Base-by-base conservation (phyloP, 306 rosid species). In the Begonia loranthoides region DNA sequence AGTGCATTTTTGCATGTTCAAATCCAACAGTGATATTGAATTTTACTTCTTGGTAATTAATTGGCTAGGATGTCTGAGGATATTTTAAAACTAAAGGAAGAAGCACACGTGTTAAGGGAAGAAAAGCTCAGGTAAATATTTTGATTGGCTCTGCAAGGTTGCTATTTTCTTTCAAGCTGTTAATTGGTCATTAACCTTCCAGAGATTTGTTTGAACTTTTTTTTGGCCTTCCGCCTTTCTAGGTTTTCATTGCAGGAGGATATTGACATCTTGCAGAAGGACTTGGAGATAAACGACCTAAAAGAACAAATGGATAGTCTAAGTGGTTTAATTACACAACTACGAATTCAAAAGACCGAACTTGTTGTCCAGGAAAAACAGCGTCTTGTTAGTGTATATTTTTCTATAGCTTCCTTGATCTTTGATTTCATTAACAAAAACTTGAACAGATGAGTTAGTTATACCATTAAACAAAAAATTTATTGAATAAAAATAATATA, bases 1-100 rank as follows among this genome's bases (percentile, higher is more conserved):
- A 9, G 10, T 14, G 15, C 50, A 48, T 48, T 49, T 45, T 9
- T 34, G 14, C 49, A 46, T 16, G 44, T 24, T 60, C 17, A 13
- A 46, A 38, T 59, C 9, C 36, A 50, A 5, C 12, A 9, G 9
- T 39, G 15, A 50, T 39, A 54, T 61, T 13, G 15, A 54, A 45
- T 17, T 59, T 54, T 57, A 15, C 43, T 39, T 67, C 60, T 75
- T 68, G 44, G 22, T 28, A 4, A 28, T 4, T 28, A 28, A 28
- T 41, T 68, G 71, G 17, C 41, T 77, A 90, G 97, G 75, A 86
- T 82, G 87, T 77, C 74, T 50, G 83, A 65, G 68, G 99, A 86
- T 68, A 71, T 66, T 73, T 71, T 56, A 4, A 78, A 61, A 68
- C 86, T 86, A 34, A 71, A 73, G 65, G 95, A 82, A 61, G 95